Evolutionary conservation across 805 yeast species (phyloP).

Genomic region (Helenozyma baotianmanensis): DNA sequence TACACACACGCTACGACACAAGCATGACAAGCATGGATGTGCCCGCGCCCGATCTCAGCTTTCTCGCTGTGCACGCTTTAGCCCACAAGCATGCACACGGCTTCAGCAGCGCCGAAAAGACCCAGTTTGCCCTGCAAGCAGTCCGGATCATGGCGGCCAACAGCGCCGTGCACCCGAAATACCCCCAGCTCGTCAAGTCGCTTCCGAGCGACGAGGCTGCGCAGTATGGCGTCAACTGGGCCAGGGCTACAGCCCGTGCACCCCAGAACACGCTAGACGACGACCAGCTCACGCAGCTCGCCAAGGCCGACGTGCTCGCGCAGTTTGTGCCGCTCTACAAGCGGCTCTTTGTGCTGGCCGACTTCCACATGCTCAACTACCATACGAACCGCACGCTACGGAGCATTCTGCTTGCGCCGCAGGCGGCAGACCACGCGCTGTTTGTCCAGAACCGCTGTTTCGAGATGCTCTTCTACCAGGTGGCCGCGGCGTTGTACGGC

Average conservation of each 20-base stretch:
- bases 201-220: neutral
- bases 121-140: conserved; percentile 5
- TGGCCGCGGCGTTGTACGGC: conserved; percentile 17
- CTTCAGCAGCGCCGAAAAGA: conserved; percentile 1
- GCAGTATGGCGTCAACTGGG: conserved; percentile 9
- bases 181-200: conserved; percentile 1
- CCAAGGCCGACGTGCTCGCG: conserved; percentile 6
- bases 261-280: no score
- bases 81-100: conserved; percentile 6
- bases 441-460: conserved; percentile 22
- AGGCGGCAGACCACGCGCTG: conserved; percentile 18
- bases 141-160: conserved; percentile 23
- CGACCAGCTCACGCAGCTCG: conserved; percentile 4
- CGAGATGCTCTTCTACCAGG: conserved; percentile 27
- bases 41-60: conserved; percentile 7
- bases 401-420: conserved; percentile 20
- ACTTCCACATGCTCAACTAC: conserved; percentile 17
- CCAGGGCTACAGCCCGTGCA: no score
- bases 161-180: conserved; percentile 18
- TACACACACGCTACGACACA: no score
- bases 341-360: conserved; percentile 14
- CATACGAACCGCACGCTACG: conserved; percentile 15
- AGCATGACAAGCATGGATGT: no score
- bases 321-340: conserved; percentile 6
- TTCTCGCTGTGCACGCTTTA: conserved; percentile 9